A percentile compares a stretch with the other conserved stretches of the same genome.
phyloP scores from a whole-genome alignment of 2,329 filamentous ascomycete genomes.

The Ophiostoma perfectum region DNA sequence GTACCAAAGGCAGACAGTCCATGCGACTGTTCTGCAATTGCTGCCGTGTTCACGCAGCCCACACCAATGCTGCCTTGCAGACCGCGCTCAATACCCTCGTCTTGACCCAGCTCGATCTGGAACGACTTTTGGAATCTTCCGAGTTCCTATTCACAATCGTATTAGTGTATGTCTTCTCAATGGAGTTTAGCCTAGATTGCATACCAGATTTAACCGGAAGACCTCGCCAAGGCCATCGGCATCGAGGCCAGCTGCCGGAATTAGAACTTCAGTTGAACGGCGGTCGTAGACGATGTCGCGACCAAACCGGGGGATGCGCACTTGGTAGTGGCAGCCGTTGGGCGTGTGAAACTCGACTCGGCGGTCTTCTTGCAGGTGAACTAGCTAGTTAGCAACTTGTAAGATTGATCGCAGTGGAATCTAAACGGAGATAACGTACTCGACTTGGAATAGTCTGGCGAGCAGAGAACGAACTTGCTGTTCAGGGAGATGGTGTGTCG shows the following conservation, averaged over 20 bases:
- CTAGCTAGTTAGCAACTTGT: slow-evolving; percentile 23
- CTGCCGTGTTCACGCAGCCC: slow-evolving; percentile 79
- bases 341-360: slow-evolving; percentile 90
- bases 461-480: slow-evolving; percentile 82
- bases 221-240: slow-evolving; percentile 83
- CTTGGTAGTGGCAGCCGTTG: slow-evolving; percentile 78
- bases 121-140: slow-evolving; percentile 94
- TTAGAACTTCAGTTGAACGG: slow-evolving; percentile 73
- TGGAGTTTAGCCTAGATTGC: not conserved
- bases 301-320: slow-evolving; percentile 88
- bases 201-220: slow-evolving; percentile 72
- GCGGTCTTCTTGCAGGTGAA: slow-evolving; percentile 89
- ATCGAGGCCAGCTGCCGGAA: slow-evolving; percentile 85
- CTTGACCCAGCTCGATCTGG: slow-evolving; percentile 81
- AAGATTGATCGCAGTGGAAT: too few species aligned
- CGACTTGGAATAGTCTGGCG: slow-evolving; percentile 88
- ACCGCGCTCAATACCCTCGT: slow-evolving; percentile 67
- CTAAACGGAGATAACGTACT: slow-evolving; percentile 32
- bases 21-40: slow-evolving; percentile 82
- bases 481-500: slow-evolving; percentile 90
- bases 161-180: not conserved
- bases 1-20: slow-evolving; percentile 91
- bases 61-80: slow-evolving; percentile 82
- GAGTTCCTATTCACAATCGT: slow-evolving; percentile 49
- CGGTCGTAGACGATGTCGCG: slow-evolving; percentile 82